These are phyloP conservation scores for Priceomyces fermenticarens DNA, from an alignment of 805 yeast species.

Conservation along the genomic window DNA sequence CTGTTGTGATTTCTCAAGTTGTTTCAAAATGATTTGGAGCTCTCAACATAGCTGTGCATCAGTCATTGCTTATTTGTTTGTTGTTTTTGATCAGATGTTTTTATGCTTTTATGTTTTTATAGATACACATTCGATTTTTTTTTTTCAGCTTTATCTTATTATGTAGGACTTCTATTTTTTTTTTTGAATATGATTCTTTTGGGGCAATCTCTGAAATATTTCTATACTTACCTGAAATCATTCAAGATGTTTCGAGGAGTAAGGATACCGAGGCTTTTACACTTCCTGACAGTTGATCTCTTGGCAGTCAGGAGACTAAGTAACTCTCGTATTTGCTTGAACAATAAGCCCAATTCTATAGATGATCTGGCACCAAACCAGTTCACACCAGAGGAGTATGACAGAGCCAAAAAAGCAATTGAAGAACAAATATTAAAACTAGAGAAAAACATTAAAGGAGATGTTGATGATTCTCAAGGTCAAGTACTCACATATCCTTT, in stretches of 20 bases:
- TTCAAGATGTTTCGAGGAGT: constrained; percentile 6
- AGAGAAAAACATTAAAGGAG: constrained; percentile 37
- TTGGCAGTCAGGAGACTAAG: not conserved
- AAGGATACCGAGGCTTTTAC: too few species aligned
- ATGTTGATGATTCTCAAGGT: constrained; percentile 27
- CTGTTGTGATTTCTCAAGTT: too few species aligned
- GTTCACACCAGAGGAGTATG: constrained; percentile 38
- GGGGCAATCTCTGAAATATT: too few species aligned
- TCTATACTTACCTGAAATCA: not conserved
- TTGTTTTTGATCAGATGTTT: not conserved
- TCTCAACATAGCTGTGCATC: too few species aligned
- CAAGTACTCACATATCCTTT: constrained; percentile 32
- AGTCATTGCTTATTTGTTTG: too few species aligned
- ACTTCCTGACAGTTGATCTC: not conserved
- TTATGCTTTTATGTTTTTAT: not conserved
- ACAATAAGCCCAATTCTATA: constrained; percentile 9
- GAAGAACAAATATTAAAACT: constrained; percentile 28
- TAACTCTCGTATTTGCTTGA: constrained; percentile 1
- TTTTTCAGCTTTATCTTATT: too few species aligned
- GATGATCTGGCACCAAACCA: constrained; percentile 5
- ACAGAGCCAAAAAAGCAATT: constrained; percentile 33
- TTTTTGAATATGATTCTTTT: not conserved
- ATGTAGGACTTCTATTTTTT: not conserved
- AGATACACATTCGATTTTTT: not conserved
- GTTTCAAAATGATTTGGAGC: too few species aligned